A percentile compares a stretch with the other conserved stretches of the same genome.
These are phyloP conservation scores for Ceratocystis smalleyi DNA, from an alignment of 2,329 filamentous ascomycete genomes.

Conservation along the genomic window DNA sequence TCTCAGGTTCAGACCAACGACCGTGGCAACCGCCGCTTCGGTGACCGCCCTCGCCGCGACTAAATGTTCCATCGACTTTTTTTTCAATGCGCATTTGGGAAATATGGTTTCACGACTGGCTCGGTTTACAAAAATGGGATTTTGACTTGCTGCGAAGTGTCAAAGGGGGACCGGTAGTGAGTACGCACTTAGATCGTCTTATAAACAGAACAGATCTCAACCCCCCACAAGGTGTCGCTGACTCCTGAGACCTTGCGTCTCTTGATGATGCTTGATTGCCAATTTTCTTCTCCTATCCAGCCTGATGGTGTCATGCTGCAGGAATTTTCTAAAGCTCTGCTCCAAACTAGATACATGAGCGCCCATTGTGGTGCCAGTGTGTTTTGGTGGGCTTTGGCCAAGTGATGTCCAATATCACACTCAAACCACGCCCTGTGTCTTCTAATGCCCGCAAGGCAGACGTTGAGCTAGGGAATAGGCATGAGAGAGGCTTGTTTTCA, in stretches of 20 bases:
- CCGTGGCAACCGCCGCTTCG: slow-evolving; percentile 59
- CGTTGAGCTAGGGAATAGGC: neutral
- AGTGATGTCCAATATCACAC: neutral
- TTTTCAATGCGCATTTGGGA: slow-evolving; percentile 19
- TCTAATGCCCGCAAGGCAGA: neutral
- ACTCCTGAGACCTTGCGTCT: slow-evolving; percentile 41
- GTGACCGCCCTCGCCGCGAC: slow-evolving; percentile 40
- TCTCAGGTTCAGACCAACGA: slow-evolving; percentile 76
- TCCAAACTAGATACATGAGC: neutral
- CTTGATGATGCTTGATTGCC: slow-evolving; percentile 88
- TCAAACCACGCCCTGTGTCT: neutral
- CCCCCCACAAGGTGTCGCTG: slow-evolving; percentile 73
- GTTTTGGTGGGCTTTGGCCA: neutral
- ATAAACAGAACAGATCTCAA: slow-evolving; percentile 41
- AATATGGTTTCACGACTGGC: slow-evolving; percentile 19
- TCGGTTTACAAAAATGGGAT: slow-evolving; percentile 21
- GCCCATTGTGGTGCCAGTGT: neutral
- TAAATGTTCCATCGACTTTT: slow-evolving; percentile 22
- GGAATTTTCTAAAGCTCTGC: neutral
- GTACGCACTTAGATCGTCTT: slow-evolving; percentile 38
- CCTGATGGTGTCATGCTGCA: slow-evolving; percentile 4
- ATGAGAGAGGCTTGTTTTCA: neutral
- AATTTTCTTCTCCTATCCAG: slow-evolving; percentile 28
- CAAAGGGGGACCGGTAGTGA: slow-evolving; percentile 39
- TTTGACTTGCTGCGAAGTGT: slow-evolving; percentile 35